Evolutionary conservation across 108 stramenopile species (phyloP), one percentile per base, ranked within the genome.

Genomic region (Cyclotella sp.): DNA sequence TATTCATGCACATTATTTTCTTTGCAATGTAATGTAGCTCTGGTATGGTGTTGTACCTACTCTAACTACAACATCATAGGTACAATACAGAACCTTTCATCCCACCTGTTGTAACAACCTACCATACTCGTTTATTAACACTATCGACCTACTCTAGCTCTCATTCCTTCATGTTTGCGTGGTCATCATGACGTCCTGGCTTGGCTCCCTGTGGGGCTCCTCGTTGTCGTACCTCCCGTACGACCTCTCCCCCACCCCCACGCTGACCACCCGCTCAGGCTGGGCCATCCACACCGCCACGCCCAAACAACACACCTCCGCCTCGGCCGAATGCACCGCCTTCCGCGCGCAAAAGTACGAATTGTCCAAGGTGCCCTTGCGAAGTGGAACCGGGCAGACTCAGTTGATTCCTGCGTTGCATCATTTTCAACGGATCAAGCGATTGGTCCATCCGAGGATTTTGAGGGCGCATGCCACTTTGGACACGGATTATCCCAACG

Each of bases 401-500:
- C 91, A 94, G 62, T 45, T 95, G 15, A 68, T 88, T 41, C 91
- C 91, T 13, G 94, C 92, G 14, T 66, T 91, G 66, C 94, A 93
- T 68, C 94, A 95, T 60, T 95, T 90, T 68, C 78, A 86, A n/a
- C 70, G 89, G 18, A 85, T 83, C 54, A 87, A 89, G 57, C 89
- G 88, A 60, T 67, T 93, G 45, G 78, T 92, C 29, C 94, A 95
- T 73, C 94, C 94, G 0, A 77, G 90, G 30, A 93, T 95, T 69
- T 69, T 95, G 22, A 70, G 86, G 45, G 90, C 89, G 1, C 81
- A 87, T 40, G 92, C 92, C 30, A 95, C 92, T 0, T 55, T 95
- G 42, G 94, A 95, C 45, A 93, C 94, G 13, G 94, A 95, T 70
- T 85, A 91, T 75, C 93, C 93, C 7, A 76, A 70, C 9, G 87